These are phyloP conservation scores for Polyplosphaeria fusca DNA, from an alignment of 495 filamentous ascomycete genomes.

Conservation along the genomic window DNA sequence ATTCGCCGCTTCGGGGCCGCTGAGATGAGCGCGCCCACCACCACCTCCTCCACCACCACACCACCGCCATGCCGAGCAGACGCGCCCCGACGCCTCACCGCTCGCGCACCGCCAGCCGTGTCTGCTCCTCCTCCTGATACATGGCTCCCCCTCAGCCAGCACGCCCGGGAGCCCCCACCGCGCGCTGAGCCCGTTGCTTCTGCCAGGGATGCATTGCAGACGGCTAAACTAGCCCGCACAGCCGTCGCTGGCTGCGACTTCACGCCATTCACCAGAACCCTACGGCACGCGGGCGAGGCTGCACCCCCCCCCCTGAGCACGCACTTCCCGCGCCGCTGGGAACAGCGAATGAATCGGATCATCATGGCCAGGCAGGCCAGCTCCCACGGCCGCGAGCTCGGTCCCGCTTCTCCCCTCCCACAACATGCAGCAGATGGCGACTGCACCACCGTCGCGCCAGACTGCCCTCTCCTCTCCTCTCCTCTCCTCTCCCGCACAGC, in stretches of 20 bases:
- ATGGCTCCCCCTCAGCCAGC: background rate
- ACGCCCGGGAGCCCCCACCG: background rate
- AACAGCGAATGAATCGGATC: too few relatives aligned
- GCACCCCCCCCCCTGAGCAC: too few relatives aligned
- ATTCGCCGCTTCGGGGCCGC: constrained; percentile 6
- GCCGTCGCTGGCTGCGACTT: constrained; percentile 8
- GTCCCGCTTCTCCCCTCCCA: background rate
- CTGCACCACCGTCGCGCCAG: background rate
- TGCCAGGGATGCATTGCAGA: background rate
- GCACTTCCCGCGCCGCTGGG: too few relatives aligned
- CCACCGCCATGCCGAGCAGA: background rate
- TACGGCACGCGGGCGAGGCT: too few relatives aligned
- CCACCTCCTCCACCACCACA: background rate
- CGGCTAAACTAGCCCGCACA: constrained; percentile 21
- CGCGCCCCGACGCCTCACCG: background rate
- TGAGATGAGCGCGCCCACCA: background rate
- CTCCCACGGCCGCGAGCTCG: background rate
- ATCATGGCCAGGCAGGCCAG: too few relatives aligned
- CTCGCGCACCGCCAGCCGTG: too few relatives aligned
- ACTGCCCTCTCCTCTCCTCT: background rate
- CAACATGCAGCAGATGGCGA: background rate
- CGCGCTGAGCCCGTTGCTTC: background rate
- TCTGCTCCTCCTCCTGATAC: too few relatives aligned
- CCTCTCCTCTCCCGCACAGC: background rate
- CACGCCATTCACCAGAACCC: too few relatives aligned